Evolutionary conservation across 768 basidiomycete species (phyloP).

Genomic region (Trametes elegans): DNA sequence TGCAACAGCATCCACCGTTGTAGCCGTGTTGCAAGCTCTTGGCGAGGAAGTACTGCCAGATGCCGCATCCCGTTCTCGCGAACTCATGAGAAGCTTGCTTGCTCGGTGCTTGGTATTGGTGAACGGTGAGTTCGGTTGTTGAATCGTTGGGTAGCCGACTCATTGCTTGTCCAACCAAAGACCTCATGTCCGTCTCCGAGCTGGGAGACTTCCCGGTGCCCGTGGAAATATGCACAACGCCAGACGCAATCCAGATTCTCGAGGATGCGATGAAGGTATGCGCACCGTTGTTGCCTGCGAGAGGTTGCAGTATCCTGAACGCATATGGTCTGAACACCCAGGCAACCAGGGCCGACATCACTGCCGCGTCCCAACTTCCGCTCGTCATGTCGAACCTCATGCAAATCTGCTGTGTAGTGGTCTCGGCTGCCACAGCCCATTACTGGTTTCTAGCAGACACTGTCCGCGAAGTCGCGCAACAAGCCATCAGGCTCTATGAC

Average conservation of each 20-base stretch:
- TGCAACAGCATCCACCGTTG: slow-evolving; percentile 42
- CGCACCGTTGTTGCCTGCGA: background rate
- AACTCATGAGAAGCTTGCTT: slow-evolving; percentile 30
- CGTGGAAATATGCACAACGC: background rate
- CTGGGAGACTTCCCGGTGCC: background rate
- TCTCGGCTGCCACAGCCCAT: slow-evolving; percentile 43
- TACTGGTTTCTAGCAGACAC: slow-evolving; percentile 53
- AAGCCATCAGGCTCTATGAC: slow-evolving; percentile 41
- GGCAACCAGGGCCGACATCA: background rate
- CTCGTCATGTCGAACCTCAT: slow-evolving; percentile 47
- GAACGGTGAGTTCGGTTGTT: background rate
- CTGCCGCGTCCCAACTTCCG: slow-evolving; percentile 37
- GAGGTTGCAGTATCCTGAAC: too few species aligned
- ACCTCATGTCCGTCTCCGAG: background rate
- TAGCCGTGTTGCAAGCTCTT: slow-evolving; percentile 47
- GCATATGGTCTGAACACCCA: background rate
- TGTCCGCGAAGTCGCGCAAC: slow-evolving; percentile 39
- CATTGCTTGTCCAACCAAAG: background rate
- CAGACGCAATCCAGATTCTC: background rate
- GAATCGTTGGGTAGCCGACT: background rate
- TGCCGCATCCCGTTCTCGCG: background rate
- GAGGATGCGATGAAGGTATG: background rate
- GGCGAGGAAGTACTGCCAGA: slow-evolving; percentile 34
- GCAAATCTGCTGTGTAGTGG: slow-evolving; percentile 40
- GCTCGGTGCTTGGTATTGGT: slow-evolving; percentile 39